Base-by-base conservation (phyloP, 441 rosid species). In the Manihot esculenta region DNA sequence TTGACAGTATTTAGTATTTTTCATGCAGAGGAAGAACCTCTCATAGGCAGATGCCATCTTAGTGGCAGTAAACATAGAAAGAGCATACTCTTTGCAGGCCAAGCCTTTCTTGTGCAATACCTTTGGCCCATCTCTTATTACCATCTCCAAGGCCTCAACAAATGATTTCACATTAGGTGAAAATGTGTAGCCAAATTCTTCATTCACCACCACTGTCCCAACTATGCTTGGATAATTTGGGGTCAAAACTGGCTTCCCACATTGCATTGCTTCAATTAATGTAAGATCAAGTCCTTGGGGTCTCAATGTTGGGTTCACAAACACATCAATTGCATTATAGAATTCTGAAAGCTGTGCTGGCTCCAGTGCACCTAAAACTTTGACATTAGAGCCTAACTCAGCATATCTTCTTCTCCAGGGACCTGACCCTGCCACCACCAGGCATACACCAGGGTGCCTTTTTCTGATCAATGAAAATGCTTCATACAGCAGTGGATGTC, bases 261-360 rank as follows among this genome's bases (percentile, higher is more conserved):
- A 84, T 59, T 86, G 86, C 93, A 88, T 89, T 3, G 95, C 91
- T 73, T 86, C 94, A 14, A 86, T 81, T 53, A 87, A 58, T 14
- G 97, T 87, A 50, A 86, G 79, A 64, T 88, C 94, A 23, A 88
- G 88, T 23, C 92, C 95, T 68, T 89, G 93, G 3, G 93, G 89
- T 72, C 94, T 84, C 64, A 87, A 66, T 0, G 93, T 88, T 0
- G 92, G 91, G 58, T 86, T 88, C 56, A 91, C 87, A 74, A 88
- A 87, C 78, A 89, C 83, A 68, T 88, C 89, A 17, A 87, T 70
- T 0, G 88, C 85, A 1, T 87, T 88, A 41, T 88, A 87, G 71
- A 88, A 87, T 58, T 79, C 82, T 5, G 86, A 84, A 5, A 88
- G 83, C 62, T 83, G 75, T 7, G 74, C 71, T 14, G 88, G 78